These are phyloP conservation scores for Curvularia verruculosa DNA, from an alignment of 2,329 filamentous ascomycete species.

Conservation along the genomic window DNA sequence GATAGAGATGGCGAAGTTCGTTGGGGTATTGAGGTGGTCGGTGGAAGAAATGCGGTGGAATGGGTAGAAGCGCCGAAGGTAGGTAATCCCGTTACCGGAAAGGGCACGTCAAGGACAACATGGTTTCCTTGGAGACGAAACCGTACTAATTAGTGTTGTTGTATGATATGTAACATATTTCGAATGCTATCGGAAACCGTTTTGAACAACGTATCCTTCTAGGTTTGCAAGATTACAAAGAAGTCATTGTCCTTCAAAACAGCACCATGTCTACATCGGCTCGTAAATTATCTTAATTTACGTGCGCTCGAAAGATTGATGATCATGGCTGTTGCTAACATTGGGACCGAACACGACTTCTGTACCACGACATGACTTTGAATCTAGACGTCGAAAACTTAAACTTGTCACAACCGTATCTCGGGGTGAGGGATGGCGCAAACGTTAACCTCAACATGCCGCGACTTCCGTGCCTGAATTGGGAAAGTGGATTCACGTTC, in stretches of 20 bases:
- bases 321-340: neutral
- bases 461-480: neutral
- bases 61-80: neutral
- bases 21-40: slow-evolving; percentile 35
- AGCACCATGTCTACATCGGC: neutral
- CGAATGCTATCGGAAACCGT: neutral
- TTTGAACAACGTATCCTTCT: neutral
- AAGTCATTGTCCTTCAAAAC: neutral
- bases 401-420: neutral
- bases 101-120: neutral
- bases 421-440: neutral
- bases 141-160: neutral
- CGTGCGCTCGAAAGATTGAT: neutral
- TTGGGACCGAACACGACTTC: neutral
- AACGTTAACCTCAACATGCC: neutral
- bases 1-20: slow-evolving; percentile 22
- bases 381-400: neutral
- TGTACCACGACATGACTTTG: neutral
- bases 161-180: neutral
- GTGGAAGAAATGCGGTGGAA: slow-evolving; percentile 13
- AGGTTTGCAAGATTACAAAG: neutral
- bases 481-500: neutral
- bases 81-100: neutral
- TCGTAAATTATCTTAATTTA: neutral
- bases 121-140: neutral